These are phyloP conservation scores for Sporopachydermia cereana DNA, from an alignment of 1,139 yeast species.

Conservation along the genomic window DNA sequence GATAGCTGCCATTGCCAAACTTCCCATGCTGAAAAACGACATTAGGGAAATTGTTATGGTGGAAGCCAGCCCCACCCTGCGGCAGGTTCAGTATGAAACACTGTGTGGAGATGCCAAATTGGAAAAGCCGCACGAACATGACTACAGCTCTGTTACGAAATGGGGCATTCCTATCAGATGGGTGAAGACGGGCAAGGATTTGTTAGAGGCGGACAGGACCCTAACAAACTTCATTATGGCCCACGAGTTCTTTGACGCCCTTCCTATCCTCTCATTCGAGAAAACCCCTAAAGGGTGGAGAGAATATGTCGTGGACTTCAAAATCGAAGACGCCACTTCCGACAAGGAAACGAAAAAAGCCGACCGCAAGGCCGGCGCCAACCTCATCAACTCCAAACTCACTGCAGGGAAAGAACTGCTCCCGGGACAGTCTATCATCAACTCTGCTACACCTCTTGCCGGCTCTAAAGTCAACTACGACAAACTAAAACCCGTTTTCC, in stretches of 20 bases:
- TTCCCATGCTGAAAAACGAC: constrained; percentile 19
- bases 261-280: constrained; percentile 65
- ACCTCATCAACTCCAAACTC: constrained; percentile 8
- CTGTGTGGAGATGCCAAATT: constrained; percentile 32
- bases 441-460: too few relatives aligned
- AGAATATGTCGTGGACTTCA: constrained; percentile 57
- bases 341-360: neutral
- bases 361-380: constrained; percentile 3
- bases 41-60: constrained; percentile 40
- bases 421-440: constrained; percentile 19
- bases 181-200: constrained; percentile 59
- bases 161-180: constrained; percentile 50
- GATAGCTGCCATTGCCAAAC: constrained; percentile 35
- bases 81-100: constrained; percentile 41
- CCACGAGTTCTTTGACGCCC: constrained; percentile 82
- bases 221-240: constrained; percentile 58
- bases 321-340: constrained; percentile 12
- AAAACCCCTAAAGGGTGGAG: constrained; percentile 61
- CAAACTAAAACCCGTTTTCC: constrained; percentile 34
- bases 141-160: constrained; percentile 32
- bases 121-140: constrained; percentile 21
- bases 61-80: constrained; percentile 62
- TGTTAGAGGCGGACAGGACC: constrained; percentile 27
- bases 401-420: constrained; percentile 12
- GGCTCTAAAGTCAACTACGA: constrained; percentile 16